Percentiles rank a stretch among this genome's conserved stretches.
phyloP scores from a whole-genome alignment of 305 asterid genomes.

The Fraxinus floribunda region DNA sequence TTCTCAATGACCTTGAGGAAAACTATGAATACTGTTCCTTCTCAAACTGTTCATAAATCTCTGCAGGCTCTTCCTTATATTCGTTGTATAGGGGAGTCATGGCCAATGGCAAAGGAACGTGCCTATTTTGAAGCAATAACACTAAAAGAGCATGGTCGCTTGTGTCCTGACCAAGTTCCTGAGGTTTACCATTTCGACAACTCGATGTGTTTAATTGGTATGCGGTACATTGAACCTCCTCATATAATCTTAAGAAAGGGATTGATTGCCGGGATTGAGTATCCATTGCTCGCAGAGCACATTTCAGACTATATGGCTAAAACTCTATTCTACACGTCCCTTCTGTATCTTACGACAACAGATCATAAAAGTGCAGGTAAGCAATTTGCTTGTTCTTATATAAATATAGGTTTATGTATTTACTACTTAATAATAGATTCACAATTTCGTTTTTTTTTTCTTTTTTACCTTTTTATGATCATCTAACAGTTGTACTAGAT shows the following conservation, averaged over 20 bases:
- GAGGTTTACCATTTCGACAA: constrained; percentile 91
- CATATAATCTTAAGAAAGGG: constrained; percentile 92
- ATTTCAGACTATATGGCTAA: constrained; percentile 78
- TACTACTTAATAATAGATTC: background rate
- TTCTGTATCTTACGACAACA: constrained; percentile 79
- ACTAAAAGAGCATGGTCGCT: constrained; percentile 63
- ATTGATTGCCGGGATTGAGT: constrained; percentile 75
- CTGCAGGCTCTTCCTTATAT: constrained; percentile 88
- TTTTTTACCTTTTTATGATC: background rate
- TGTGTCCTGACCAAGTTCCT: constrained; percentile 79
- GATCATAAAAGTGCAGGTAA: constrained; percentile 84
- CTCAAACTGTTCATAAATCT: constrained; percentile 14
- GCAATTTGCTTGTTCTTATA: background rate
- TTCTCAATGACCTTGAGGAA: constrained; percentile 10
- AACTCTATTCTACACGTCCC: constrained; percentile 84
- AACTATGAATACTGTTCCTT: background rate
- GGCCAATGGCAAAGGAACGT: constrained; percentile 98
- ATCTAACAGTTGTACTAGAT: background rate
- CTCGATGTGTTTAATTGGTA: constrained; percentile 82
- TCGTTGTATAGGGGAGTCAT: constrained; percentile 87
- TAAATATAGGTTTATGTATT: background rate
- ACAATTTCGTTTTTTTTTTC: background rate
- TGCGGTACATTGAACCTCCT: constrained; percentile 94
- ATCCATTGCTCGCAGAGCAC: constrained; percentile 84
- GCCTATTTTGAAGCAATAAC: constrained; percentile 76